Evolutionary conservation across 106 monocot species (phyloP), one percentile per base, ranked within the genome.

Genomic region (Alisma plantagoaquatica): DNA sequence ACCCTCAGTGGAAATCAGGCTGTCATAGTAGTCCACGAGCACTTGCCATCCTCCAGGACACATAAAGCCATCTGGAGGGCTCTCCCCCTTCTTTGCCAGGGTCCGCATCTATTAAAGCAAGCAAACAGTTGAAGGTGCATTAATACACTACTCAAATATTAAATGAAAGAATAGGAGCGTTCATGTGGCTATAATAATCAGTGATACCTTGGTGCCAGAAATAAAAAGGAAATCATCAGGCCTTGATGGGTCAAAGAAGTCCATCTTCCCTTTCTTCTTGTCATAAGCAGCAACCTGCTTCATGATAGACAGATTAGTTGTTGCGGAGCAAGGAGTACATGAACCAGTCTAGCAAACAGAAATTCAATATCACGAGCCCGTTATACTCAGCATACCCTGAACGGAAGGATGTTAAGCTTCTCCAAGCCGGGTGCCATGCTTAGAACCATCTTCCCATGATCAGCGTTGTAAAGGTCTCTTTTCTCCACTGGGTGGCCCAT

Each of bases 1-100:
- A 28, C 45, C 65, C 35, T 75, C 75, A 18, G 66, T 56, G 19
- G 75, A 31, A 57, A 67, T 31, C 51, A 78, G 14, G 30, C 73
- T 78, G 18, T 85, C 78, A 29, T 98, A 98, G 69, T 91, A 91
- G 1, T 98, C 96, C 15, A 98, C 88, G 18, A 98, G 71, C n/a
- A 98, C 89, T 59, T 85, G 75, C 96, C 96, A 98, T 32, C 96
- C 96, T 18, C 96, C 96, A 3, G 81, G 96, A 71, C 96, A 98
- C 96, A 98, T 98, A 57, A 98, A 98, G 2, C 96, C 96, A 55
- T 89, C 84, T 10, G 96, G 96, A n/a, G 96, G 96, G 49, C 61
- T 74, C 51, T 89, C 73, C 20, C 62, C 18, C 47, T 82, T 98
- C 70, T 67, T 81, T 3, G 96, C 96, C 16, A 89, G 76, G 54